Conservation (phyloP, 2,329 filamentous ascomycete species). For the Alternaria sp. region DNA sequence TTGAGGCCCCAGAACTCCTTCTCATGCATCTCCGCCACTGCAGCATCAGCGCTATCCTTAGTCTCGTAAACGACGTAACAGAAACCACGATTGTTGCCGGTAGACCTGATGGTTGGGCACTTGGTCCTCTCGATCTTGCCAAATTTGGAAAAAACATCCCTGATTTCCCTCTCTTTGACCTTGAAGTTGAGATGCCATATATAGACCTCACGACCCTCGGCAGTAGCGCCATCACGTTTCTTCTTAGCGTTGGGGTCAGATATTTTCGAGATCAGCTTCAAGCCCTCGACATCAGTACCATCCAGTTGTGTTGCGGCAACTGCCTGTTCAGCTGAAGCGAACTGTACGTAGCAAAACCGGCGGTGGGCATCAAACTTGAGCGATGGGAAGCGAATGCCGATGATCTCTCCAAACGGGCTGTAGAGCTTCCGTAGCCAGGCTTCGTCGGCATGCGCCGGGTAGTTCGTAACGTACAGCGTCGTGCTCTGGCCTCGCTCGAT, state of each 20-base stretch:
- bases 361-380: conserved; percentile 88
- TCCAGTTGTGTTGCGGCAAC: conserved; percentile 73
- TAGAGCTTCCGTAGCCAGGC: conserved; percentile 74
- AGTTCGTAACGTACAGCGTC: conserved; percentile 92
- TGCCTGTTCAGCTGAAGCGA: conserved; percentile 63
- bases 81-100: conserved; percentile 76
- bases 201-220: conserved; percentile 89
- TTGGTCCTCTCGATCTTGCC: conserved; percentile 78
- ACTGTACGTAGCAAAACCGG: conserved; percentile 97
- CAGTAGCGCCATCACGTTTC: conserved; percentile 77
- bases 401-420: conserved; percentile 75
- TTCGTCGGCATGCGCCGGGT: conserved; percentile 79
- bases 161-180: conserved; percentile 75
- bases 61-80: conserved; percentile 81
- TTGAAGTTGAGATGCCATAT: conserved; percentile 87
- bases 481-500: conserved; percentile 79
- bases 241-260: conserved; percentile 85
- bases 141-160: conserved; percentile 75
- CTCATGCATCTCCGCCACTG: conserved; percentile 71
- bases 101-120: conserved; percentile 70
- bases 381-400: conserved; percentile 88
- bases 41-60: conserved; percentile 71
- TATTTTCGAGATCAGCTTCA: conserved; percentile 78
- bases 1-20: conserved; percentile 74
- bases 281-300: conserved; percentile 71